These are phyloP conservation scores for Cryphonectria parasitica DNA, from an alignment of 2,329 filamentous ascomycete species.

Conservation along the genomic window DNA sequence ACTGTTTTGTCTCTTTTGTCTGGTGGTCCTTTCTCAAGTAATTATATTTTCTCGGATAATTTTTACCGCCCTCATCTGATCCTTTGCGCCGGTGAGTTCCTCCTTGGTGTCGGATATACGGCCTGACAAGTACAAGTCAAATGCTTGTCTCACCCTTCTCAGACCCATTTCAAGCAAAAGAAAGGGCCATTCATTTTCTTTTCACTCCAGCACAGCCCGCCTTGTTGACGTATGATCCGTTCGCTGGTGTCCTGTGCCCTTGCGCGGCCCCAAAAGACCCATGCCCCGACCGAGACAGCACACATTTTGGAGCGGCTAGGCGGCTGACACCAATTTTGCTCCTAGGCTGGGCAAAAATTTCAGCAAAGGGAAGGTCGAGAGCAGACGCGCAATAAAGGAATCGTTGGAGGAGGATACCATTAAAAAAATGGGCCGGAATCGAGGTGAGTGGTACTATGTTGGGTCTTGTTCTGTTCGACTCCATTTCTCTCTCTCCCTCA, in stretches of 20 bases:
- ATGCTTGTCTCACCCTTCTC: slow-evolving; percentile 2
- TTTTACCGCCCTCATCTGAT: not conserved
- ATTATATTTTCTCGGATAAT: no score
- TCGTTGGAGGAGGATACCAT: slow-evolving; percentile 23
- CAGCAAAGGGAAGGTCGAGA: slow-evolving; percentile 9
- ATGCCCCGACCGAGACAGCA: slow-evolving; percentile 24
- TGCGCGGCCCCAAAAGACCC: slow-evolving; percentile 27
- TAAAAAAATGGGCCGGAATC: slow-evolving; percentile 56
- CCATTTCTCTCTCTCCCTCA: slow-evolving; percentile 36
- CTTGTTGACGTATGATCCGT: slow-evolving; percentile 20
- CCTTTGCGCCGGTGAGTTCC: not conserved
- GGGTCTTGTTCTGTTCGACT: slow-evolving; percentile 28
- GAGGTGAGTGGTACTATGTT: slow-evolving; percentile 43
- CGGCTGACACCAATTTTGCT: slow-evolving; percentile 25
- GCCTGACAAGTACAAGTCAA: not conserved
- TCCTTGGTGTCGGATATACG: not conserved
- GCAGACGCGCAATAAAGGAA: slow-evolving; percentile 30
- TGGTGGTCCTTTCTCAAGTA: not conserved
- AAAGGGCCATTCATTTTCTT: not conserved
- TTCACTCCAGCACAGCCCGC: slow-evolving; percentile 13
- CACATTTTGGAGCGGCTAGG: slow-evolving; percentile 19
- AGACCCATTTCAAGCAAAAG: not conserved
- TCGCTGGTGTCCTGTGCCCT: slow-evolving; percentile 21
- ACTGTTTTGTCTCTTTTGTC: not conserved
- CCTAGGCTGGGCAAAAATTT: slow-evolving; percentile 21